phyloP scores from a whole-genome alignment of 192 early-diverging fungal species.

The Haplosporangium gracile region DNA sequence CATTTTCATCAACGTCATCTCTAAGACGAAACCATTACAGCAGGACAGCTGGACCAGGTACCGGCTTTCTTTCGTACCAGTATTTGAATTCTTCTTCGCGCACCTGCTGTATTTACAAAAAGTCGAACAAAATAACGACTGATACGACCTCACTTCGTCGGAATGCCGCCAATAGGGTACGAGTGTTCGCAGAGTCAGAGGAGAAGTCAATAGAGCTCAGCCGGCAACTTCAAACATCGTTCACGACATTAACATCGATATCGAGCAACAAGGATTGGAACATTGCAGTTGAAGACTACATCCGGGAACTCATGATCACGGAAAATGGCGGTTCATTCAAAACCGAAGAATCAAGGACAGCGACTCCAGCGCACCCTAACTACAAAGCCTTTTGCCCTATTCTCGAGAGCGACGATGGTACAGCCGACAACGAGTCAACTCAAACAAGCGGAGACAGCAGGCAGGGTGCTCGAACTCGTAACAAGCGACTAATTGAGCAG shows the following conservation, averaged over 20 bases:
- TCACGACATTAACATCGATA: slow-evolving; percentile 21
- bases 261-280: slow-evolving; percentile 47
- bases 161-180: slow-evolving; percentile 1
- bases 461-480: not conserved
- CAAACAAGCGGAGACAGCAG: not conserved
- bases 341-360: not conserved
- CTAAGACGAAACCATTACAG: slow-evolving; percentile 28
- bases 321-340: slow-evolving; percentile 8
- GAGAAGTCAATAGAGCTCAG: not conserved
- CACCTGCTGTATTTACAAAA: not conserved
- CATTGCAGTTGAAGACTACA: slow-evolving; percentile 32
- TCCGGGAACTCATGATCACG: slow-evolving; percentile 26
- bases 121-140: not conserved
- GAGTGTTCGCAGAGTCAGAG: slow-evolving; percentile 26
- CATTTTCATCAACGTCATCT: slow-evolving; percentile 52
- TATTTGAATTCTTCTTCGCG: not conserved
- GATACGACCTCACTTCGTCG: not conserved
- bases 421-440: not conserved
- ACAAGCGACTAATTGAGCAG: slow-evolving; percentile 50
- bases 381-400: slow-evolving; percentile 39
- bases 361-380: not conserved
- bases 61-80: not conserved
- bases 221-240: not conserved
- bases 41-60: slow-evolving; percentile 47
- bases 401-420: slow-evolving; percentile 29